phyloP scores from a whole-genome alignment of 345 rosid genomes.

The Heritiera littoralis region DNA sequence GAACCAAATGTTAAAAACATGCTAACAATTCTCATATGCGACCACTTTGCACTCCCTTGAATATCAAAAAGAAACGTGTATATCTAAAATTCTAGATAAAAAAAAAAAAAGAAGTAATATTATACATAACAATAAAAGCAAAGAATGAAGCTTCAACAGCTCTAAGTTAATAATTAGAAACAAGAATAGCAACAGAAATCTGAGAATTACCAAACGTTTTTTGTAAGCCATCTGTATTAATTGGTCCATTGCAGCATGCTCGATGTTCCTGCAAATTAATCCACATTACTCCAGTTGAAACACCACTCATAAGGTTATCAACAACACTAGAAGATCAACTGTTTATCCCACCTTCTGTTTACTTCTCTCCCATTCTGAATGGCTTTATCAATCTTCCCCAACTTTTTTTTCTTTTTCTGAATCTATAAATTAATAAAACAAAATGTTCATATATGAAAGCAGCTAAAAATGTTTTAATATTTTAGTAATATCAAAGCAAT shows the following conservation, averaged over 20 bases:
- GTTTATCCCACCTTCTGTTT: slow-evolving; percentile 58
- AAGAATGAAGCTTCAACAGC: neutral
- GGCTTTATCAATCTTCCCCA: slow-evolving; percentile 63
- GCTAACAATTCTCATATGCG: neutral
- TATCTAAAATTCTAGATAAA: neutral
- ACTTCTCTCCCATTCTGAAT: slow-evolving; percentile 51
- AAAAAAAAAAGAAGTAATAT: neutral
- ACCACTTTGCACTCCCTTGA: neutral
- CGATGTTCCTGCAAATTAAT: slow-evolving; percentile 63
- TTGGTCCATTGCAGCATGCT: slow-evolving; percentile 79
- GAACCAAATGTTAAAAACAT: neutral
- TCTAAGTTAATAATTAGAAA: neutral
- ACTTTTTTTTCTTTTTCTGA: slow-evolving; percentile 54
- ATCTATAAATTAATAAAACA: slow-evolving; percentile 46
- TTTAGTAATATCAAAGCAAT: neutral
- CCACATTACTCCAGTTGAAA: slow-evolving; percentile 24
- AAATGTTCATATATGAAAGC: neutral
- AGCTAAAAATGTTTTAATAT: neutral
- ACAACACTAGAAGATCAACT: slow-evolving; percentile 15
- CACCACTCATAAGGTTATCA: slow-evolving; percentile 14
- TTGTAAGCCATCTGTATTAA: slow-evolving; percentile 82
- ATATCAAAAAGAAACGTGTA: slow-evolving; percentile 1
- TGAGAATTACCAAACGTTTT: slow-evolving; percentile 67
- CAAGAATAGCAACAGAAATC: neutral
- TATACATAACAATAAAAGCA: neutral